Percentiles rank a stretch among this genome's conserved stretches.
Conservation (phyloP, 2,329 filamentous ascomycete species). For the Fusarium sp. region DNA sequence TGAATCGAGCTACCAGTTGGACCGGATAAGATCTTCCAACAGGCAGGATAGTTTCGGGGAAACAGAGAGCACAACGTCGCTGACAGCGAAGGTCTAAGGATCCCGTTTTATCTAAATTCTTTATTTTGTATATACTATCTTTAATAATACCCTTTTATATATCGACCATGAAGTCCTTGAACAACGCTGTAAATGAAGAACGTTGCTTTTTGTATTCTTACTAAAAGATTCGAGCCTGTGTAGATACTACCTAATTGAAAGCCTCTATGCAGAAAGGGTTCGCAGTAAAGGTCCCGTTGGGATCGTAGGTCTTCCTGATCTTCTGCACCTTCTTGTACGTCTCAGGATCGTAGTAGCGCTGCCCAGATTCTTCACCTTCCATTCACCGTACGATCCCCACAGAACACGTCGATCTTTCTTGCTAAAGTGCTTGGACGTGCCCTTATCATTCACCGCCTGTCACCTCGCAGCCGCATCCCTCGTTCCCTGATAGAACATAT, state of each 20-base stretch:
- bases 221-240: too few species aligned
- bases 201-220: too few species aligned
- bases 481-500: neutral
- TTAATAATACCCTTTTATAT: neutral
- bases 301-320: neutral
- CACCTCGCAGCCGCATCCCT: fast-evolving
- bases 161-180: too few species aligned
- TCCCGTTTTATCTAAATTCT: neutral
- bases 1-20: neutral
- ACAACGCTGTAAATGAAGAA: too few species aligned
- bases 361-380: neutral
- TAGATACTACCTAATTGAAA: too few species aligned
- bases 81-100: neutral
- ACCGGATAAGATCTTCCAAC: neutral
- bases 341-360: neutral
- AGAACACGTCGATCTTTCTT: neutral
- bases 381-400: neutral
- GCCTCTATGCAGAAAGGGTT: neutral
- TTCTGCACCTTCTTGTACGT: neutral
- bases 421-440: neutral
- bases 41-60: neutral
- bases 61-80: neutral
- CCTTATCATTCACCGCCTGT: neutral
- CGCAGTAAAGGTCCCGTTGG: neutral
- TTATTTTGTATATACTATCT: neutral